phyloP scores from a whole-genome alignment of 1,284 basidiomycete genomes.

The Afroboletus lepidellus region DNA sequence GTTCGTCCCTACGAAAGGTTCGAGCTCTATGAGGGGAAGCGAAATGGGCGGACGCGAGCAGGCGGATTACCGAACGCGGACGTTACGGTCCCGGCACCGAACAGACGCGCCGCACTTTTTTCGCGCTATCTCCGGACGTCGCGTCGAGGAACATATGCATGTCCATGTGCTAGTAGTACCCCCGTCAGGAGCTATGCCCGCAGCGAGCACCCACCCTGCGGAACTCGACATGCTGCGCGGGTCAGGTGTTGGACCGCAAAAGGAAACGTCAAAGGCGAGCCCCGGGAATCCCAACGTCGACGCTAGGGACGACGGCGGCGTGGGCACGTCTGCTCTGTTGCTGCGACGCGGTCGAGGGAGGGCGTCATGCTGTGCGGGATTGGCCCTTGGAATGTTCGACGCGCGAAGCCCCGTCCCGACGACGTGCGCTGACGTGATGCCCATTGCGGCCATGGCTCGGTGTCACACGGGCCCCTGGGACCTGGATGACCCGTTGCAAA shows the following conservation, averaged over 20 bases:
- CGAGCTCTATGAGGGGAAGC: background rate
- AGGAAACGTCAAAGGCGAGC: slow-evolving; percentile 11
- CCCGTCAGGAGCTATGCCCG: slow-evolving; percentile 1
- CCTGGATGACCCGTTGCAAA: background rate
- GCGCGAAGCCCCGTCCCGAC: background rate
- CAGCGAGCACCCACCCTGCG: background rate
- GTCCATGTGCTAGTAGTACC: background rate
- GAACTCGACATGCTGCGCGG: background rate
- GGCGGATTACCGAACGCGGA: background rate
- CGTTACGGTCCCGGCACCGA: slow-evolving; percentile 9
- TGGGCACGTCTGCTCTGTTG: slow-evolving; percentile 6
- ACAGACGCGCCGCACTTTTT: background rate
- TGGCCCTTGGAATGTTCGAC: background rate
- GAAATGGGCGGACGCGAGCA: background rate
- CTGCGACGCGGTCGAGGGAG: background rate
- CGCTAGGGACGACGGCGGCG: no score
- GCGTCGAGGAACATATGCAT: background rate
- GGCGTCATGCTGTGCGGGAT: background rate
- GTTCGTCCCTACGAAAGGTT: background rate
- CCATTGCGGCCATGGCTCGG: background rate
- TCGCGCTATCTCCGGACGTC: slow-evolving; percentile 3
- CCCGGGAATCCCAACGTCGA: background rate
- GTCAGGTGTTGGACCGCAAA: slow-evolving; percentile 1
- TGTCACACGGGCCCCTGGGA: background rate
- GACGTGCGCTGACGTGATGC: background rate